phyloP scores from a whole-genome alignment of 768 basidiomycete species.

The Clathrus columnatus region DNA sequence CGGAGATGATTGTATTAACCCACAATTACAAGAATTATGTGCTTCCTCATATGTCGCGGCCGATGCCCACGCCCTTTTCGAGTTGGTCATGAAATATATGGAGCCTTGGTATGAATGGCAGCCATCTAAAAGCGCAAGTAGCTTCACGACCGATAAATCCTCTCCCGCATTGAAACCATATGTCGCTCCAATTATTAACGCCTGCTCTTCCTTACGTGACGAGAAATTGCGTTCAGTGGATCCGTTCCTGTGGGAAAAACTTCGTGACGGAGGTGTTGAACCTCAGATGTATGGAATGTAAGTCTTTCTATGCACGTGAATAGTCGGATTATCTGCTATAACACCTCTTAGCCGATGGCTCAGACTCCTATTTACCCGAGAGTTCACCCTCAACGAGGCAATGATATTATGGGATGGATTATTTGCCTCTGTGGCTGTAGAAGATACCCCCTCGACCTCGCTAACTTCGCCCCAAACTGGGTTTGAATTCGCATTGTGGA shows the following conservation, averaged over 20 bases:
- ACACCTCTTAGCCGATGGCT: constrained; percentile 71
- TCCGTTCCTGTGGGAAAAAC: constrained; percentile 61
- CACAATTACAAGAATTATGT: constrained; percentile 49
- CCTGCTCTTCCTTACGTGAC: constrained; percentile 74
- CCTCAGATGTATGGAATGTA: constrained; percentile 97
- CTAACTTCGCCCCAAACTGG: background rate
- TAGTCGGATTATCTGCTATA: background rate
- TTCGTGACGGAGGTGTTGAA: constrained; percentile 80
- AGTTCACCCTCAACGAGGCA: constrained; percentile 71
- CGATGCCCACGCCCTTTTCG: constrained; percentile 83
- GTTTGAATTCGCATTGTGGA: constrained; percentile 71
- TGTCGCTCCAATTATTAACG: constrained; percentile 75
- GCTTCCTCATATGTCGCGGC: constrained; percentile 65
- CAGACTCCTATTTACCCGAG: constrained; percentile 85
- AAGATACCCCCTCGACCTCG: constrained; percentile 41
- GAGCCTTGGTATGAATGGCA: constrained; percentile 65
- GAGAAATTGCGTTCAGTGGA: constrained; percentile 68
- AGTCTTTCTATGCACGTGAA: constrained; percentile 23
- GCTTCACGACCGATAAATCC: constrained; percentile 20
- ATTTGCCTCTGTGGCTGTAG: constrained; percentile 59
- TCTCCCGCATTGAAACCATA: constrained; percentile 50
- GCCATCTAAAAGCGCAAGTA: constrained; percentile 18
- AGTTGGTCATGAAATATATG: constrained; percentile 65
- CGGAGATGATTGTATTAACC: constrained; percentile 22
- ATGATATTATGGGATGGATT: constrained; percentile 94